phyloP scores from a whole-genome alignment of 2,329 filamentous ascomycete genomes.

The Aspergillus clavatus region DNA sequence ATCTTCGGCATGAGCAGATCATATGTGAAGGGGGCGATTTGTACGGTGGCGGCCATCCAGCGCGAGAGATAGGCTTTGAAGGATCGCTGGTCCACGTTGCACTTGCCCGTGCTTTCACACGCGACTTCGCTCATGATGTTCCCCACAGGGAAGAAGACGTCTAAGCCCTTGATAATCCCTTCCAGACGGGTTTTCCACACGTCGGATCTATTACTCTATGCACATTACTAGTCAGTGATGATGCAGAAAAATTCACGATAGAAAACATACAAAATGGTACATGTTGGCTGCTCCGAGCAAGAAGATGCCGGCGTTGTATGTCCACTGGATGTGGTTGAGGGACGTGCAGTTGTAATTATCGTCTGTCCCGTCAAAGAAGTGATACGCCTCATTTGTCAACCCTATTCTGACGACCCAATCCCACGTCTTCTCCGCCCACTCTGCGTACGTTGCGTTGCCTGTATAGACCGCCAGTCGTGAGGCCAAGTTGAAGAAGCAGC shows the following conservation, averaged over 20 bases:
- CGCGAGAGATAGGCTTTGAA: constrained; percentile 61
- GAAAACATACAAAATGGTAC: constrained; percentile 48
- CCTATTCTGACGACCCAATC: constrained; percentile 49
- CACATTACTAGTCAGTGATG: too few species aligned
- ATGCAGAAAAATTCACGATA: too few species aligned
- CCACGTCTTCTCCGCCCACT: constrained; percentile 61
- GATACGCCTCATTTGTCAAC: constrained; percentile 43
- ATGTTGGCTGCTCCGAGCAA: constrained; percentile 51
- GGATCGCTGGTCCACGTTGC: constrained; percentile 55
- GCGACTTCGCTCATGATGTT: constrained; percentile 53
- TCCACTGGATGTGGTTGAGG: constrained; percentile 49
- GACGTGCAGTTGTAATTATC: constrained; percentile 45
- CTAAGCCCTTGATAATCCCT: too few species aligned
- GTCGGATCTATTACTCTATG: too few species aligned
- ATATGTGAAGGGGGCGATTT: constrained; percentile 53
- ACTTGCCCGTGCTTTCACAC: constrained; percentile 50
- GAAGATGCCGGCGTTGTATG: constrained; percentile 51
- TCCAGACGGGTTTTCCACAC: too few species aligned
- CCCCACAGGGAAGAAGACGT: constrained; percentile 44
- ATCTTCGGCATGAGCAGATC: constrained; percentile 47
- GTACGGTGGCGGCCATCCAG: constrained; percentile 51
- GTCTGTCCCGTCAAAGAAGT: constrained; percentile 50
- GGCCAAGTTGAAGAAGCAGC: constrained; percentile 8
- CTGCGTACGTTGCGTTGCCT: constrained; percentile 3
- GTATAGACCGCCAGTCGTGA: constrained; percentile 8